A percentile compares a stretch with the other conserved stretches of the same genome.
phyloP scores from a whole-genome alignment of 2,329 filamentous ascomycete genomes.

The Aspergillus sclerotialis region DNA sequence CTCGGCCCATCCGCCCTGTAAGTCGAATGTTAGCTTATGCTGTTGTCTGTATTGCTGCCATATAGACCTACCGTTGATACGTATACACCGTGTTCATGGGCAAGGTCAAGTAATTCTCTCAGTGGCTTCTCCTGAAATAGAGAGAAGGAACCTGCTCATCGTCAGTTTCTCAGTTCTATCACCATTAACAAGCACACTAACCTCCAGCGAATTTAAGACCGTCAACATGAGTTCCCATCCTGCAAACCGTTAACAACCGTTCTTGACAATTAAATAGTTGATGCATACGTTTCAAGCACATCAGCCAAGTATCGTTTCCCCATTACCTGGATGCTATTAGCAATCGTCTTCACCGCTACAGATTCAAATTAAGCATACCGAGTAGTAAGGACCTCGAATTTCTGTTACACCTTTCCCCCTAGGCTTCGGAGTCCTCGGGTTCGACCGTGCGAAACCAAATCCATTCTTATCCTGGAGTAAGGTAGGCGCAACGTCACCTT shows the following conservation, averaged over 20 bases:
- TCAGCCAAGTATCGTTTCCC: conserved; percentile 47
- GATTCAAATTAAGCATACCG: conserved; percentile 21
- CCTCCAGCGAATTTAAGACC: conserved; percentile 51
- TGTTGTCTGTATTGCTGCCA: background rate
- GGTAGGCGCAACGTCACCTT: conserved; percentile 15
- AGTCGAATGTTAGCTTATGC: background rate
- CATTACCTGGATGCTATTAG: conserved; percentile 35
- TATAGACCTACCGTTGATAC: conserved; percentile 41
- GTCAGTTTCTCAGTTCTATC: background rate
- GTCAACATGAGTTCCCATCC: conserved; percentile 49
- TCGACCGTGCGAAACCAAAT: conserved; percentile 47
- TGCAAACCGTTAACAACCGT: conserved; percentile 13
- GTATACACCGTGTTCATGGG: conserved; percentile 45
- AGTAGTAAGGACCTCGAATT: conserved; percentile 51
- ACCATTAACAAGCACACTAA: conserved; percentile 3
- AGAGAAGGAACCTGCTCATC: conserved; percentile 40
- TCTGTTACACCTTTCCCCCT: conserved; percentile 46
- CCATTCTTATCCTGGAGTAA: conserved; percentile 46
- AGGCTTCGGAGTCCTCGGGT: conserved; percentile 43
- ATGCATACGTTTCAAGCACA: conserved; percentile 44
- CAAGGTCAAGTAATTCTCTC: conserved; percentile 43
- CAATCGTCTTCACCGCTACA: background rate
- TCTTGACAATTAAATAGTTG: background rate
- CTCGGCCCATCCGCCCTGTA: conserved; percentile 48
- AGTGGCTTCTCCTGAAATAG: conserved; percentile 42